phyloP scores from a whole-genome alignment of 257 asterid genomes.

The Coffea eugenioides region DNA sequence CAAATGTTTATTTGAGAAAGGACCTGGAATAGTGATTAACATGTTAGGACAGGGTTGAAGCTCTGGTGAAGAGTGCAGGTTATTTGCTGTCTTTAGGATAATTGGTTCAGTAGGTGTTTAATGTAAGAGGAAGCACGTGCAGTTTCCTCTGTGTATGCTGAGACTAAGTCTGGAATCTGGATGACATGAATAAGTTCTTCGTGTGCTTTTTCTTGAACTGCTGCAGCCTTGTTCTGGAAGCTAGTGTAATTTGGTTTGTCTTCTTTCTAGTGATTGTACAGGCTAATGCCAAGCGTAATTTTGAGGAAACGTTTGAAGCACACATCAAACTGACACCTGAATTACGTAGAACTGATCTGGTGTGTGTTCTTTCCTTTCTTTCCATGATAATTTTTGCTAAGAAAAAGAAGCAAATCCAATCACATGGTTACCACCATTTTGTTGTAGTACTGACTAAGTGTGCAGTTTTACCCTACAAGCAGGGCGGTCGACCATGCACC shows the following conservation, averaged over 20 bases:
- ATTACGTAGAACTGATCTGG: constrained; percentile 90
- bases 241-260: constrained; percentile 32
- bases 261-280: constrained; percentile 52
- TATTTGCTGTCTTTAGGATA: background rate
- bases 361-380: constrained; percentile 27
- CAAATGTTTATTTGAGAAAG: background rate
- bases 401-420: background rate
- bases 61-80: background rate
- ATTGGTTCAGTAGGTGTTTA: no score
- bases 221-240: constrained; percentile 20
- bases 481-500: background rate
- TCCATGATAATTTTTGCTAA: background rate
- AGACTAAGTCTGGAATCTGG: background rate
- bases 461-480: background rate
- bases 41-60: background rate
- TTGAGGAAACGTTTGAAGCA: constrained; percentile 91
- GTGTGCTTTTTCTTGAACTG: background rate
- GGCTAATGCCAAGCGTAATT: constrained; percentile 63
- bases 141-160: background rate
- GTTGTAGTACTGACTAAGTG: background rate
- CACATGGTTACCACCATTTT: background rate
- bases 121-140: no score
- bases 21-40: background rate
- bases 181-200: background rate
- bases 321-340: constrained; percentile 92